phyloP scores from a whole-genome alignment of 1,284 basidiomycete genomes.

The Papiliotrema nemorosa region DNA sequence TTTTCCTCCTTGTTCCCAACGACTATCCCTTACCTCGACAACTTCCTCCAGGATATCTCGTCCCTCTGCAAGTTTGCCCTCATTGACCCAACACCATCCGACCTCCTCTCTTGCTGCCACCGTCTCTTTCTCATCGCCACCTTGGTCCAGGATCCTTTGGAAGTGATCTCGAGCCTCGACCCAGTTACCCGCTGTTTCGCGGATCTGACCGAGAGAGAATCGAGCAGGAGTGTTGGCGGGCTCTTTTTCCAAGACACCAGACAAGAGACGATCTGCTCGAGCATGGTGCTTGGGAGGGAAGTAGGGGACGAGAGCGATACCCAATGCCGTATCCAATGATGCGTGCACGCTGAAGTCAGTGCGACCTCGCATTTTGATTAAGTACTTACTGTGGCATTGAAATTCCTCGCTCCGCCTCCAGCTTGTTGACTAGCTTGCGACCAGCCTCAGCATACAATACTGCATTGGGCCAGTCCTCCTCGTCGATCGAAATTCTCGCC shows the following conservation, averaged over 20 bases:
- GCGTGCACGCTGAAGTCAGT: constrained; percentile 20
- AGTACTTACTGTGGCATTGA: constrained; percentile 51
- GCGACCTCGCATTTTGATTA: constrained; percentile 42
- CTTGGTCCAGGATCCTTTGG: constrained; percentile 50
- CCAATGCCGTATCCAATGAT: constrained; percentile 43
- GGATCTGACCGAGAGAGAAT: constrained; percentile 71
- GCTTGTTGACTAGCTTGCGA: constrained; percentile 58
- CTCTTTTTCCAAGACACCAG: constrained; percentile 64
- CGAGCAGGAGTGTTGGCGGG: constrained; percentile 64
- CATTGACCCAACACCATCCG: constrained; percentile 78
- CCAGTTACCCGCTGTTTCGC: constrained; percentile 67
- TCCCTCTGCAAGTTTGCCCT: constrained; percentile 57
- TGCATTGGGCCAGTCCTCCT: constrained; percentile 72
- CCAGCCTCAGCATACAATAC: constrained; percentile 69
- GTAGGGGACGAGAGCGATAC: constrained; percentile 69
- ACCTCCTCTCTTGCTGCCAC: constrained; percentile 73
- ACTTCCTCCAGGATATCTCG: constrained; percentile 60
- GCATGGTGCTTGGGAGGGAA: constrained; percentile 86
- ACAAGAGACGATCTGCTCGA: constrained; percentile 69
- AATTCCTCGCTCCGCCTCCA: constrained; percentile 62
- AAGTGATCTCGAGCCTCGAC: constrained; percentile 65
- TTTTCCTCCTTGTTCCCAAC: constrained; percentile 56
- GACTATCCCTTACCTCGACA: constrained; percentile 57
- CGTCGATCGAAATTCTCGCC: constrained; percentile 66
- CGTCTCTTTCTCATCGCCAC: constrained; percentile 46